These are phyloP conservation scores for Kodamaea nitidulidarum DNA, from an alignment of 805 yeast species.

Conservation along the genomic window DNA sequence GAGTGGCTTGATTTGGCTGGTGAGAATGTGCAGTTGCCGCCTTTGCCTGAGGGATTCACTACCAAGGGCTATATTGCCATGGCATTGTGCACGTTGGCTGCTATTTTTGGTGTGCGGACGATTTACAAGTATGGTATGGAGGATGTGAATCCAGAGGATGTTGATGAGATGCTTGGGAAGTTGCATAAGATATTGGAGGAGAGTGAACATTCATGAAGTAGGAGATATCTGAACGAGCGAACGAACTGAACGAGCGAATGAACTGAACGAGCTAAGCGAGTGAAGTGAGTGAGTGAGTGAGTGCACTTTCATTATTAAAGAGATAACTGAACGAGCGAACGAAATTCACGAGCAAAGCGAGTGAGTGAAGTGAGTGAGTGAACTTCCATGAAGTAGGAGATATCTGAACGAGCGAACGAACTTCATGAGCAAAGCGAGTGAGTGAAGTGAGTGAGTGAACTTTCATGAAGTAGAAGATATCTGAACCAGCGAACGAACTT, in stretches of 20 bases:
- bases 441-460: no score
- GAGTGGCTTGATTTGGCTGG: conserved; percentile 54
- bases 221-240: not conserved
- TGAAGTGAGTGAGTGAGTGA: no score
- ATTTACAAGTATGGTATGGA: conserved; percentile 64
- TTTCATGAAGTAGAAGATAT: no score
- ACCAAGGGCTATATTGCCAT: conserved; percentile 65
- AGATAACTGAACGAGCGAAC: no score
- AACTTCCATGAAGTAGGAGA: no score
- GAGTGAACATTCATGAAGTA: conserved; percentile 16
- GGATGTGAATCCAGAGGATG: conserved; percentile 52
- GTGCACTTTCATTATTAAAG: no score
- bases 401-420: no score
- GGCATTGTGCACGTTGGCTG: conserved; percentile 48
- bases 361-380: no score
- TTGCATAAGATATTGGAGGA: conserved; percentile 29
- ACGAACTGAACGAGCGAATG: no score
- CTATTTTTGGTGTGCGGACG: conserved; percentile 55
- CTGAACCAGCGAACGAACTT: no score
- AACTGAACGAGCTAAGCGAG: not conserved
- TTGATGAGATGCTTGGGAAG: conserved; percentile 36
- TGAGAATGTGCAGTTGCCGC: conserved; percentile 54
- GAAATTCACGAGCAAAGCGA: no score
- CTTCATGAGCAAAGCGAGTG: no score
- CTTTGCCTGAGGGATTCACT: conserved; percentile 71